Evolutionary conservation across 495 filamentous ascomycete genomes (phyloP).

Genomic region (Trichoderma asperelloides): DNA sequence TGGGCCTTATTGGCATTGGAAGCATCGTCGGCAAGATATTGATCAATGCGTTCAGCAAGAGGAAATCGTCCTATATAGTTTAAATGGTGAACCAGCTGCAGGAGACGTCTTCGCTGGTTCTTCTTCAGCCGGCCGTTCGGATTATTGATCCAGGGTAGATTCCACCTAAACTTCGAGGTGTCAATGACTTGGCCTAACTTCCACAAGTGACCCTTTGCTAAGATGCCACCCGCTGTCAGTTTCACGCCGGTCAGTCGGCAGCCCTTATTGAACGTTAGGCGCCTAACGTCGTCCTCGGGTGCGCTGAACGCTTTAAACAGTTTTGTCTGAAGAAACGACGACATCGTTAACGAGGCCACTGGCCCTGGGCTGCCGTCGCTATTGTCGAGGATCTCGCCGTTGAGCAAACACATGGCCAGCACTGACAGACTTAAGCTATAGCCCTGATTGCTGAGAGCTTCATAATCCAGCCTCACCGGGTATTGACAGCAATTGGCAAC

Average conservation of each 20-base stretch:
- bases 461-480: slow-evolving; percentile 14
- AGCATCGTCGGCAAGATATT: slow-evolving; percentile 11
- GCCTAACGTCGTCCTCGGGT: slow-evolving; percentile 7
- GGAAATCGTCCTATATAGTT: neutral
- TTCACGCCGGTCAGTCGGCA: slow-evolving; percentile 14
- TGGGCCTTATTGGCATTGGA: neutral
- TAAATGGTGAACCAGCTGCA: slow-evolving; percentile 9
- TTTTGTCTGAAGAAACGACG: slow-evolving; percentile 4
- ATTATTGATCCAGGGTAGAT: slow-evolving; percentile 9
- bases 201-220: slow-evolving; percentile 13
- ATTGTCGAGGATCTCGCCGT: slow-evolving; percentile 17
- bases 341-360: neutral
- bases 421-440: slow-evolving; percentile 19
- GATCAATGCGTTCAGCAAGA: slow-evolving; percentile 10
- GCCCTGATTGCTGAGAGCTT: slow-evolving; percentile 7
- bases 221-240: slow-evolving; percentile 10
- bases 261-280: slow-evolving; percentile 12
- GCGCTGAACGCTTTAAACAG: slow-evolving; percentile 10
- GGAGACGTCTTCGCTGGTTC: slow-evolving; percentile 4
- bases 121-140: slow-evolving; percentile 9
- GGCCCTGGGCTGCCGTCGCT: neutral
- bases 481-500: slow-evolving; percentile 24
- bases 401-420: slow-evolving; percentile 21
- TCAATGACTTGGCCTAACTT: slow-evolving; percentile 12
- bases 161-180: slow-evolving; percentile 10